Conservation (phyloP, 371 early-diverging fungal species). For the Apophysomyces ossiformis region DNA sequence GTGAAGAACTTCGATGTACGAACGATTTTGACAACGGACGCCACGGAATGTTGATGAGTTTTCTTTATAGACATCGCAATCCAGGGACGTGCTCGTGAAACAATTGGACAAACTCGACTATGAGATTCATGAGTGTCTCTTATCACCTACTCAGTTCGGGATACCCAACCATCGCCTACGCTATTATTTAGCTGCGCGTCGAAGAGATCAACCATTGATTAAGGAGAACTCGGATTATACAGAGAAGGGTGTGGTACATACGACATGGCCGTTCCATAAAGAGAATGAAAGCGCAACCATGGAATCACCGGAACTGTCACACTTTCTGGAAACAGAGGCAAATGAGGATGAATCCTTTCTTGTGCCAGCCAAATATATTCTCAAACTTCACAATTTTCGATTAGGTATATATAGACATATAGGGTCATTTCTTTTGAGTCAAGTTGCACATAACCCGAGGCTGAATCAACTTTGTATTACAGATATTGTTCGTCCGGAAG, state of each 20-base stretch:
- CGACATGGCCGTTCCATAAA: constrained; percentile 56
- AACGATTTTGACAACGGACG: neutral
- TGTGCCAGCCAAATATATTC: constrained; percentile 67
- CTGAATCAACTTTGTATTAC: neutral
- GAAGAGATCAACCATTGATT: constrained; percentile 39
- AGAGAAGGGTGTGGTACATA: constrained; percentile 41
- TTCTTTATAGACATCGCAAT: constrained; percentile 53
- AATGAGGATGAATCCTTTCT: constrained; percentile 35
- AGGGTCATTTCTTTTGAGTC: neutral
- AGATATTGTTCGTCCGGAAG: constrained; percentile 63
- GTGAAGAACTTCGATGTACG: constrained; percentile 78
- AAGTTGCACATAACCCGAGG: constrained; percentile 2
- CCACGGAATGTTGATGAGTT: neutral
- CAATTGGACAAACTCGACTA: constrained; percentile 66
- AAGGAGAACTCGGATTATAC: constrained; percentile 22
- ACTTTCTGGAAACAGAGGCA: constrained; percentile 52
- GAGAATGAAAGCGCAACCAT: constrained; percentile 27
- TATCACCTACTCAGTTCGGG: constrained; percentile 70
- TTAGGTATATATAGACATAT: constrained; percentile 54
- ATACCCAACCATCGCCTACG: constrained; percentile 74
- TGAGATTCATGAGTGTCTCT: constrained; percentile 63
- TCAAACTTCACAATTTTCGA: constrained; percentile 68
- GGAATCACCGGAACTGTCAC: constrained; percentile 31
- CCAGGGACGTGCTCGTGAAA: constrained; percentile 60
- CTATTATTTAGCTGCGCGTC: constrained; percentile 70